phyloP scores from a whole-genome alignment of 148 eudicot genomes.

The Rhododendron williamsianum region DNA sequence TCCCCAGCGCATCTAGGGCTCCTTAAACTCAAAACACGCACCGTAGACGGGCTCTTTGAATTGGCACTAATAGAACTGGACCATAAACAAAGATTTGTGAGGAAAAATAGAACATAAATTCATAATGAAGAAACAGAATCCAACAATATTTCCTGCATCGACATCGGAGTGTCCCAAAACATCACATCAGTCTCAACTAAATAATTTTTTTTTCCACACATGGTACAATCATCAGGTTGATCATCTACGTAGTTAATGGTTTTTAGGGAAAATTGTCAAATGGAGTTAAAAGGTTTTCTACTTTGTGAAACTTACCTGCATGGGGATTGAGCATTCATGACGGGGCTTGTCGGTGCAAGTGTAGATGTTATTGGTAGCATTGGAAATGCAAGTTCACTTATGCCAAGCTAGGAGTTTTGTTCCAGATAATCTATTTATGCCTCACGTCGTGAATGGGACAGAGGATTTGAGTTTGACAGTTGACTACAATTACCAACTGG shows the following conservation, averaged over 20 bases:
- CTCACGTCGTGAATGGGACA: neutral
- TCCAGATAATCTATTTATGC: neutral
- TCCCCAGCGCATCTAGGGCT: slow-evolving; percentile 43
- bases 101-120: neutral
- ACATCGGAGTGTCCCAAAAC: neutral
- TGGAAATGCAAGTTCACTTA: neutral
- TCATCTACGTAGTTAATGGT: neutral
- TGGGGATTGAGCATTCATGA: neutral
- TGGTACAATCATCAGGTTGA: neutral
- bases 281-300: neutral
- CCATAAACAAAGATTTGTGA: neutral
- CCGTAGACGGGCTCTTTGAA: slow-evolving; percentile 18
- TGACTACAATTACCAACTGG: neutral
- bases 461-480: neutral
- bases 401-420: neutral
- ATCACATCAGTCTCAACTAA: neutral
- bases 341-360: neutral
- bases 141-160: neutral
- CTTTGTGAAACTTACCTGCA: neutral
- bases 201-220: neutral
- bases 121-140: neutral
- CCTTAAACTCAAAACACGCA: slow-evolving; percentile 21
- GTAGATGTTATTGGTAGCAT: neutral
- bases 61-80: slow-evolving; percentile 35
- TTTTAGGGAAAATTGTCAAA: neutral